Evolutionary conservation across 768 basidiomycete genomes (phyloP), one percentile per base, ranked within the genome.

Genomic region (Suillus ampliporus): DNA sequence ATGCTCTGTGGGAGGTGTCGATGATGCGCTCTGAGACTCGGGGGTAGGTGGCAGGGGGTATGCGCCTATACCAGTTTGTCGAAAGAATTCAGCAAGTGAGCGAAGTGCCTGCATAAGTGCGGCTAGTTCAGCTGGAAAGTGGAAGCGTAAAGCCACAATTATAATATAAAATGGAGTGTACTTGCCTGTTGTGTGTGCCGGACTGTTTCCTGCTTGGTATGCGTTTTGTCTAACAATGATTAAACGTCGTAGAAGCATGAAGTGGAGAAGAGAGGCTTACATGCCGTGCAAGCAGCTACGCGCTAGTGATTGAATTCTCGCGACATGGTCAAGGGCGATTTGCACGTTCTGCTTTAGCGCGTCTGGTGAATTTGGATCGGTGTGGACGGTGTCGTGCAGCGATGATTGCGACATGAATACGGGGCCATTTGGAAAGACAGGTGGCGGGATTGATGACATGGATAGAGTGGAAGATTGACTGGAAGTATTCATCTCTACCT

Each of bases 31-130:
- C 14, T 59, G 44, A 60, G 38, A 23, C 44, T 67, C 65, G 21
- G 54, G 64, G 23, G 67, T 48, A 1, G 77, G 75, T 5, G 84
- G 72, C 11, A 87, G 65, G 1, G 89, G 89, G 52, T 89, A 80
- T 2, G 86, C 88, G 2, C 89, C 90, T 19, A 90, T 82, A n/a
- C 89, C 89, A 0, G 84, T 82, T 57, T 84, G 79, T 2, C 83
- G 80, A 64, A 90, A 75, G 37, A 82, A 64, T 11, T 87, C 82
- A 5, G 78, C 74, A 13, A 89, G 76, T 1, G 74, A 58, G 14
- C 79, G 75, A 1, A 89, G 65, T 17, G 80, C 76, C 65, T 86
- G 83, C 58, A 84, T 83, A n/a, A 90, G 80, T 0, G 81, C 72
- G 0, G 71, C 71, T 56, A 89, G 71, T 64, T 86, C 79, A 28